These are phyloP conservation scores for Blastosporella zonata DNA, from an alignment of 1,284 basidiomycete genomes.

Conservation along the genomic window DNA sequence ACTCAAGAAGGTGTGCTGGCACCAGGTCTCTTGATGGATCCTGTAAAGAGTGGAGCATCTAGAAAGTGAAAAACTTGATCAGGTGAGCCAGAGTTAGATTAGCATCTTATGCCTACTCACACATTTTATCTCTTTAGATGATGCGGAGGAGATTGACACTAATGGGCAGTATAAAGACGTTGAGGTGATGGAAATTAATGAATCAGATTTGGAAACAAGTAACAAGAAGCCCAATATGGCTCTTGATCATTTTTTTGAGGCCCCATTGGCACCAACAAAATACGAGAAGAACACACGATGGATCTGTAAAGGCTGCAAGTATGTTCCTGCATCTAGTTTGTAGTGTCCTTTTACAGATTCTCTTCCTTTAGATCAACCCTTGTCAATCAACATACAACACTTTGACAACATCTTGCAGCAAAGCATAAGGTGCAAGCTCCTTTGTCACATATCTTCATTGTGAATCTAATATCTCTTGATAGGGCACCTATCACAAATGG, in stretches of 20 bases:
- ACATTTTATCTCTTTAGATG: not conserved
- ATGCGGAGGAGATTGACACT: not conserved
- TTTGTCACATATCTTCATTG: not conserved
- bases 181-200: not conserved
- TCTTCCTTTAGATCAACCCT: not conserved
- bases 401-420: slow-evolving; percentile 1
- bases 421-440: slow-evolving; percentile 1
- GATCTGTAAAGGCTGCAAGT: slow-evolving; percentile 2
- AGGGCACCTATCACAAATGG: not conserved
- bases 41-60: too few relatives aligned
- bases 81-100: not conserved
- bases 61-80: not conserved
- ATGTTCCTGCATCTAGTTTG: not conserved
- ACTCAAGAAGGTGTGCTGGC: too few relatives aligned
- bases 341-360: not conserved
- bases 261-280: not conserved
- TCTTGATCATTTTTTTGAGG: not conserved
- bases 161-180: not conserved
- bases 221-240: not conserved
- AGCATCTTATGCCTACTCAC: too few relatives aligned
- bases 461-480: not conserved
- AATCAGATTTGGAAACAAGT: not conserved
- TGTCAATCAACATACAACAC: slow-evolving; percentile 1
- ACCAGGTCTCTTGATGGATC: too few relatives aligned
- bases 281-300: not conserved